Evolutionary conservation across 106 monocot species (phyloP).

Genomic region (Posidonia australis): DNA sequence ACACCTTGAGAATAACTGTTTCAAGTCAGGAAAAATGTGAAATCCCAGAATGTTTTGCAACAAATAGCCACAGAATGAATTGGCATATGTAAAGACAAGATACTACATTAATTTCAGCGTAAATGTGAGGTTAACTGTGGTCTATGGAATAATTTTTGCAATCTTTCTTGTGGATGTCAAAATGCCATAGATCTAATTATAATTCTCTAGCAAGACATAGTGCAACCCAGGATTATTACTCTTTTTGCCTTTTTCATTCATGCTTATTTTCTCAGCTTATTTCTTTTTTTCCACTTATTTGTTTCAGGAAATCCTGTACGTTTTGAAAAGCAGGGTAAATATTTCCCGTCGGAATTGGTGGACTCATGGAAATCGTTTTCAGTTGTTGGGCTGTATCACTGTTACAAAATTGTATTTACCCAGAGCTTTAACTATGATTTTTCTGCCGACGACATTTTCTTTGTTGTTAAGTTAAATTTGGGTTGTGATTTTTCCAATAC

Average conservation of each 20-base stretch:
- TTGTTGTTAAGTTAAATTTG: slow-evolving; percentile 45
- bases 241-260: neutral
- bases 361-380: slow-evolving; percentile 47
- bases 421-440: slow-evolving; percentile 5
- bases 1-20: too few species aligned
- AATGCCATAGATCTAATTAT: too few species aligned
- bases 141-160: too few species aligned
- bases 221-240: neutral
- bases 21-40: too few species aligned
- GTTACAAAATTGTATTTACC: slow-evolving; percentile 39
- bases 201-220: too few species aligned
- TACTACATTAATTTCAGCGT: too few species aligned
- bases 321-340: slow-evolving; percentile 24
- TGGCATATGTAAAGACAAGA: too few species aligned
- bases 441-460: slow-evolving; percentile 25
- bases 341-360: slow-evolving; percentile 41
- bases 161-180: too few species aligned
- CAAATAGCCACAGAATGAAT: too few species aligned
- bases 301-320: slow-evolving; percentile 12
- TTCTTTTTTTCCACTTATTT: neutral
- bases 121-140: too few species aligned
- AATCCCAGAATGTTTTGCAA: too few species aligned
- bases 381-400: slow-evolving; percentile 33
- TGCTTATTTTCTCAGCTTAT: neutral
- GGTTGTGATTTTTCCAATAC: slow-evolving; percentile 30